Evolutionary conservation across 2,329 filamentous ascomycete genomes (phyloP), one percentile per base, ranked within the genome.

Genomic region (Didymella pinodella): DNA sequence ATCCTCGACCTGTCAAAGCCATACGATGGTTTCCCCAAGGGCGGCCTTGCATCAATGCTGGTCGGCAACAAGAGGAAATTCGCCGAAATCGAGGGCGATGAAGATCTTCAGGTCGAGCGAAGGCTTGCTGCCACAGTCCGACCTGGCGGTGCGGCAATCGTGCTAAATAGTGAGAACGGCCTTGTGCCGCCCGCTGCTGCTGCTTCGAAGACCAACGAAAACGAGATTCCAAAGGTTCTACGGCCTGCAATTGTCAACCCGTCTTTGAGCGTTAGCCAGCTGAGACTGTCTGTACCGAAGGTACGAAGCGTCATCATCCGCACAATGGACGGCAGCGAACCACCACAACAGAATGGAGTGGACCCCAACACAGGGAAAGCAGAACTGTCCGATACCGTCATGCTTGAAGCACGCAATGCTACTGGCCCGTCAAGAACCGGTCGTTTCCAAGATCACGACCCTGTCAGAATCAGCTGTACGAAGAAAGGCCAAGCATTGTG

Each of bases 21-120:
- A 0, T 97, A 93, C 64, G 94, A 99, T 66, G 93, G 94, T 1
- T 83, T 98, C 41, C 95, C 95, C 0, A 92, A 91, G 74, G 95
- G 95, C 25, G 95, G 95, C 2, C 84, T 99, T 18, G 88, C 91
- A 1, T 85, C 92, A 2, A 86, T 99, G 80, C 81, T 99, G 1
- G 85, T 98, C 20, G 95, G 95, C 0, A 99, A 97, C 75, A 99
- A 98, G 79, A 86, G 95, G 26, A 97, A 95, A 71, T 88, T 90
- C 47, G 85, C 87, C 16, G 84, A 86, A 6, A 78, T 90, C 4
- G 91, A 96, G 57, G 88, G 85, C 1, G 92, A 94, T 31, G 92
- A 95, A 18, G 91, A 93, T 48, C 83, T 80, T 40, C 79, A 83
- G 40, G 77, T 83, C 7, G 85, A 84, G 72, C 89, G 88, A 73